Conservation (phyloP, 164 flowering plant genomes). For the Umbilicus rupestris region DNA sequence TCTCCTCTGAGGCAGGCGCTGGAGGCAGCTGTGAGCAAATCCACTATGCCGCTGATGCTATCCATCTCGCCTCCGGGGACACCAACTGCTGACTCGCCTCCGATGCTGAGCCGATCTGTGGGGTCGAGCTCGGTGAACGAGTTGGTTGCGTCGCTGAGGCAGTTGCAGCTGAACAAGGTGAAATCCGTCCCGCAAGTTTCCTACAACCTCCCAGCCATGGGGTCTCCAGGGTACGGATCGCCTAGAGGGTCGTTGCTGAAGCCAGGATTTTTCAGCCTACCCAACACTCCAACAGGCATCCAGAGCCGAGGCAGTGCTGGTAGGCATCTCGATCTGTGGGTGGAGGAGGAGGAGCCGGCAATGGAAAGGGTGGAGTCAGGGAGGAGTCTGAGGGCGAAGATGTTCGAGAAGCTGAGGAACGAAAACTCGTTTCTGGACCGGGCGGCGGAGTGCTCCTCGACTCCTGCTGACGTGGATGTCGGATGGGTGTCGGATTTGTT, state of each 20-base stretch:
- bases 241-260: constrained; percentile 31
- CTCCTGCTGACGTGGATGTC: constrained; percentile 36
- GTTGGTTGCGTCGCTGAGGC: constrained; percentile 39
- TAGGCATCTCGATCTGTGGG: constrained; percentile 13
- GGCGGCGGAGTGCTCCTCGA: constrained; percentile 9
- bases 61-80: constrained; percentile 35
- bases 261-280: constrained; percentile 49
- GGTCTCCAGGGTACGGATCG: constrained; percentile 24
- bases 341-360: constrained; percentile 21
- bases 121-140: constrained; percentile 39
- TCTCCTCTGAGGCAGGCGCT: constrained; percentile 42
- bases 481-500: constrained; percentile 75
- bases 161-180: constrained; percentile 45
- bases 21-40: constrained; percentile 18
- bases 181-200: constrained; percentile 38
- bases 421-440: constrained; percentile 37
- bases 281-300: constrained; percentile 48
- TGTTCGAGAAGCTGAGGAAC: constrained; percentile 52
- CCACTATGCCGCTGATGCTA: constrained; percentile 21
- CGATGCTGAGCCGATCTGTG: constrained; percentile 34
- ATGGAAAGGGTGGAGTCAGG: constrained; percentile 76
- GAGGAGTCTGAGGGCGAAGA: constrained; percentile 36
- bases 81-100: constrained; percentile 39
- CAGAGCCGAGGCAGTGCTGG: constrained; percentile 16
- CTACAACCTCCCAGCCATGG: constrained; percentile 20